Conservation (phyloP, 176 grass and related monocot genomes). For the Cymbopogon citratus region DNA sequence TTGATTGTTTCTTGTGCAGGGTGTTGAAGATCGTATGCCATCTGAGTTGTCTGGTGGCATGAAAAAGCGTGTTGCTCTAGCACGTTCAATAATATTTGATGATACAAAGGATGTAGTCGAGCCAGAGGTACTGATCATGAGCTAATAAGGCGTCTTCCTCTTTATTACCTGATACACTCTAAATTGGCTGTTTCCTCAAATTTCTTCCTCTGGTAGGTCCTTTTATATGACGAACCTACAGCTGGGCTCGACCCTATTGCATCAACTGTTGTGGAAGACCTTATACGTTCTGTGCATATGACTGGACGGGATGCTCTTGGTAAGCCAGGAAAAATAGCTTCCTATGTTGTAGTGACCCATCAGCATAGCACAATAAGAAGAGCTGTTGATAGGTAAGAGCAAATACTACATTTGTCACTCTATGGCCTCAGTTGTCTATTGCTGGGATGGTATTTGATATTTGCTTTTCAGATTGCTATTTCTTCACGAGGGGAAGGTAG, state of each 20-base stretch:
- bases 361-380: conserved; percentile 96
- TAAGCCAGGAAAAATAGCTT: conserved; percentile 79
- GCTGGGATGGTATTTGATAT: neutral
- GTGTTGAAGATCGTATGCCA: conserved; percentile 82
- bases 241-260: conserved; percentile 97
- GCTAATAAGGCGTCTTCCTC: conserved; percentile 10
- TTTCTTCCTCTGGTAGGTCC: conserved; percentile 44
- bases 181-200: neutral
- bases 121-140: conserved; percentile 66
- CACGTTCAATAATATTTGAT: conserved; percentile 93
- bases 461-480: conserved; percentile 71
- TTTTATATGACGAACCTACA: conserved; percentile 95
- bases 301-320: conserved; percentile 54
- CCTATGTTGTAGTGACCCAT: conserved; percentile 90
- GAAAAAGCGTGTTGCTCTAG: conserved; percentile 99
- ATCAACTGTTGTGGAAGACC: conserved; percentile 95
- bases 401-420: neutral
- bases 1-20: conserved; percentile 41
- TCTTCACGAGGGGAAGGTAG: conserved; percentile 78
- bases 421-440: neutral
- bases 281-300: conserved; percentile 83
- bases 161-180: neutral
- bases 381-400: conserved; percentile 81
- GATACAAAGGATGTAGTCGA: conserved; percentile 76
- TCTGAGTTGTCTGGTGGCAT: conserved; percentile 96